Base-by-base conservation (phyloP, 1,139 yeast genomes). In the Geotrichum bryndzae region DNA sequence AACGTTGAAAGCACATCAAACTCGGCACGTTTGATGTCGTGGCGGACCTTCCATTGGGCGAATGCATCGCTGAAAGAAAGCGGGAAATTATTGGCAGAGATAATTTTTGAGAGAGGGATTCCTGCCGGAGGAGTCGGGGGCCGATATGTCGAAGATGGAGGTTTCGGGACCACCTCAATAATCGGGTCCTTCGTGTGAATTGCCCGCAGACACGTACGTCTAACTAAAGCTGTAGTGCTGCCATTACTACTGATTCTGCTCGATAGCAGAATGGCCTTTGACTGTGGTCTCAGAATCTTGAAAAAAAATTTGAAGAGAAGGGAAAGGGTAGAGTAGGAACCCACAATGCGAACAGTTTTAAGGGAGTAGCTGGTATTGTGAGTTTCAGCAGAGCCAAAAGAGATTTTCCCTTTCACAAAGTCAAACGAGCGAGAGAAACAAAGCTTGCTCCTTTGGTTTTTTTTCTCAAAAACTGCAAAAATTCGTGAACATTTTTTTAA, bases 31-130 rank as follows among this genome's bases (percentile, higher is more conserved):
- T 68, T 68, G 6, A 79, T 67, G 1, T 77, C 69, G 31, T 77
- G 75, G 35, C 74, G 68, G 18, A 70, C 68, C 68, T 77, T 73
- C 81, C 84, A 82, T 59, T 81, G 80, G 53, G 72, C 70, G 62
- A 79, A 73, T 1, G 84, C 76, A 38, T 76, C 77, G 33, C 66
- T 61, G 61, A 73, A 74, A 1, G 76, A 61, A 51, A 73, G 60
- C n/a, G 73, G 79, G 59, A 76, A 75, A 35, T 35, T 35, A 25
- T 68, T 65, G 54, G 69, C 68, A 38, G 72, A 63, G 41, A 73
- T 61, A 45, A 73, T 61, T 63, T 68, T 69, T 10, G 73, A 62
- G 22, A 72, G 63, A 3, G 74, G 72, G 11, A 72, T 67, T 2
- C 75, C 75, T 2, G 74, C 68, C 1, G 76, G 75, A 7, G 76